phyloP scores from a whole-genome alignment of 768 basidiomycete genomes.

The Auriscalpium orientale region DNA sequence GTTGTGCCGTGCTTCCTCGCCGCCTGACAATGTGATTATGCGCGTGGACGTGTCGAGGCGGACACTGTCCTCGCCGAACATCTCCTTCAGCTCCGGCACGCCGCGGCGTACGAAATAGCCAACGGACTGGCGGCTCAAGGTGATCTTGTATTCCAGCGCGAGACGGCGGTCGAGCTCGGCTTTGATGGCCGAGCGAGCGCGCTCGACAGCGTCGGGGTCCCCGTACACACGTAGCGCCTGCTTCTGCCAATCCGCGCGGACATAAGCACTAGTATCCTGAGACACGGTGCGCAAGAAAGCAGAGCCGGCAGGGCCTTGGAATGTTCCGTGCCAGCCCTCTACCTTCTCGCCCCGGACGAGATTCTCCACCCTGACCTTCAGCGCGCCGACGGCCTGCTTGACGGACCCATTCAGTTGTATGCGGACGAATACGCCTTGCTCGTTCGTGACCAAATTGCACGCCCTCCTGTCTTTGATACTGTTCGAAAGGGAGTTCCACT shows the following conservation, averaged over 20 bases:
- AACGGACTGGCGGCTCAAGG: conserved; percentile 32
- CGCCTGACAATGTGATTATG: conserved; percentile 45
- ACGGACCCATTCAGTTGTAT: conserved; percentile 44
- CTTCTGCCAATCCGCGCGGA: conserved; percentile 40
- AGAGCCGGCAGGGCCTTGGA: conserved; percentile 22
- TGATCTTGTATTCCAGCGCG: conserved; percentile 33
- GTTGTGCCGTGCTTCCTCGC: conserved; percentile 45
- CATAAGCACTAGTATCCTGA: conserved; percentile 31
- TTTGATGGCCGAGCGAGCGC: conserved; percentile 37
- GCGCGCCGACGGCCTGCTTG: conserved; percentile 43
- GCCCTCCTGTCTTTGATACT: conserved; percentile 30
- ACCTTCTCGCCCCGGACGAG: conserved; percentile 44
- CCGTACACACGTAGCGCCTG: conserved; percentile 42
- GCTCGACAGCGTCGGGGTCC: conserved; percentile 28
- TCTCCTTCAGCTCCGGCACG: conserved; percentile 41
- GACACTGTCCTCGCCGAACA: conserved; percentile 48
- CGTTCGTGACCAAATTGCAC: conserved; percentile 23
- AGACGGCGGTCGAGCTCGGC: conserved; percentile 41
- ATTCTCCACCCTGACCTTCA: conserved; percentile 55
- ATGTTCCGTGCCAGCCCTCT: conserved; percentile 42
- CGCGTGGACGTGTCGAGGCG: conserved; percentile 33
- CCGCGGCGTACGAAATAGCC: conserved; percentile 47
- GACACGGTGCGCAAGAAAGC: conserved; percentile 30
- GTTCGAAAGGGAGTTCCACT: conserved; percentile 21
- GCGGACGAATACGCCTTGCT: conserved; percentile 20